Evolutionary conservation across 805 yeast genomes (phyloP).

Genomic region (Candida cerambycidarum): DNA sequence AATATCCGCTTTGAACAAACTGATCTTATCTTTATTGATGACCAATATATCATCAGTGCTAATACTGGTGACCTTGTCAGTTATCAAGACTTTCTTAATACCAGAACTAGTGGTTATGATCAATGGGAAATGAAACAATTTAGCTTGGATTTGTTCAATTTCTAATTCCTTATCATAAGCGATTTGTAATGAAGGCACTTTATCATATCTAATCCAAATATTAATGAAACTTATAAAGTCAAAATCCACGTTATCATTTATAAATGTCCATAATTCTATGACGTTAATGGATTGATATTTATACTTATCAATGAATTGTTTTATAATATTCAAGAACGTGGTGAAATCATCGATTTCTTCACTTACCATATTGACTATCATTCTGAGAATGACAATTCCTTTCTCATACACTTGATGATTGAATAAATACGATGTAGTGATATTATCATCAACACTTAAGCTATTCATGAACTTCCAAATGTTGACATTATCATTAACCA

Average conservation of each 20-base stretch:
- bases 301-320: constrained; percentile 24
- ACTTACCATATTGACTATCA: constrained; percentile 40
- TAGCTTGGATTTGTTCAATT: constrained; percentile 51
- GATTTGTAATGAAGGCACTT: constrained; percentile 52
- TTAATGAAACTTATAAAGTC: constrained; percentile 53
- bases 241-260: constrained; percentile 31
- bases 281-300: constrained; percentile 45
- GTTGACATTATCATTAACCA: constrained; percentile 6
- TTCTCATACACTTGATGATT: constrained; percentile 54
- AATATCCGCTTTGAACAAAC: constrained; percentile 13
- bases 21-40: constrained; percentile 12
- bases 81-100: constrained; percentile 10
- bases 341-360: constrained; percentile 10
- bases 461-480: constrained; percentile 34
- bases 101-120: constrained; percentile 32
- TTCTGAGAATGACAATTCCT: constrained; percentile 55
- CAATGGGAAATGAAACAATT: constrained; percentile 64
- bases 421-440: constrained; percentile 46
- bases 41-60: constrained; percentile 9
- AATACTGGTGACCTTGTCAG: constrained; percentile 12
- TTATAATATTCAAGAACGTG: constrained; percentile 11
- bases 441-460: constrained; percentile 16
- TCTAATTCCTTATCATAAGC: constrained; percentile 11
- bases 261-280: constrained; percentile 51
- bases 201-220: constrained; percentile 62